A percentile compares a stretch with the other conserved stretches of the same genome.
These are phyloP conservation scores for Secale cereale DNA, from an alignment of 176 grass and related monocot species.

Conservation along the genomic window DNA sequence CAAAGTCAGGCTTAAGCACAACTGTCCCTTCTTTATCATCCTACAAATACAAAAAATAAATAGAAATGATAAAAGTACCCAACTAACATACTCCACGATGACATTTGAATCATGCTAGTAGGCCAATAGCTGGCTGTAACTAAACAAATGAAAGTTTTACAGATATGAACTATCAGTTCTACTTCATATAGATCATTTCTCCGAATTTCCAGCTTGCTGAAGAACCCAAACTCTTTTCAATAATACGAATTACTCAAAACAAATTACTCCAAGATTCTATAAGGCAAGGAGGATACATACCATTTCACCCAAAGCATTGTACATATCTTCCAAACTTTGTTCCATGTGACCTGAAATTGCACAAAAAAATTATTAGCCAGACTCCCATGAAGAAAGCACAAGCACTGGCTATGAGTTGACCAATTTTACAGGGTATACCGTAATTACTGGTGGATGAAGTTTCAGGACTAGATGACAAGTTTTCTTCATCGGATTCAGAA, in stretches of 20 bases:
- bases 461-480: constrained; percentile 27
- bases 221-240: constrained; percentile 18
- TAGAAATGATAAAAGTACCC: background rate
- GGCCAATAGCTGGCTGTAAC: background rate
- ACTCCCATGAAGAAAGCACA: background rate
- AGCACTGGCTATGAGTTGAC: background rate
- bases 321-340: constrained; percentile 20
- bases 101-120: constrained; percentile 1
- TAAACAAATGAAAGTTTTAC: background rate
- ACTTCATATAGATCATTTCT: background rate
- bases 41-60: constrained; percentile 38
- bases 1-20: constrained; percentile 57
- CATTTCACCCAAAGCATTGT: constrained; percentile 9
- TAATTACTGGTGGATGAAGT: constrained; percentile 37
- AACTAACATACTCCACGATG: background rate
- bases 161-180: background rate
- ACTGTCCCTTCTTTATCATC: constrained; percentile 49
- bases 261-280: background rate
- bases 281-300: constrained; percentile 1
- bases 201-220: background rate
- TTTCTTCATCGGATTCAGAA: constrained; percentile 44
- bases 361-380: constrained; percentile 16
- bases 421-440: constrained; percentile 24
- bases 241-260: background rate
- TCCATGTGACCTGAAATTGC: constrained; percentile 35